Evolutionary conservation across 495 filamentous ascomycete genomes (phyloP).

Genomic region (Penicillium waksmanii): DNA sequence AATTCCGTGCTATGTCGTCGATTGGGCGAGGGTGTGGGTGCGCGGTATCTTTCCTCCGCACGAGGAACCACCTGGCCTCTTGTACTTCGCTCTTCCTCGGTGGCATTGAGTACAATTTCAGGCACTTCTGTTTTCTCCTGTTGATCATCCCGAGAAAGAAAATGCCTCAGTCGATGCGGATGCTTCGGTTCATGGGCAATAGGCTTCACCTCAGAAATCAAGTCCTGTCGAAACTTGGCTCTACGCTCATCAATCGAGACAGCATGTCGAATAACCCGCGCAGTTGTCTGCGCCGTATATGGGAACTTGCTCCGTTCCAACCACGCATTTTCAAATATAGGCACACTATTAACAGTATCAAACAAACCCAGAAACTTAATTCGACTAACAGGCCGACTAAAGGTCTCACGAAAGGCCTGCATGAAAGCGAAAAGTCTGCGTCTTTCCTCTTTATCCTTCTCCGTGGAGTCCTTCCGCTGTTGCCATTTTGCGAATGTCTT

Average conservation of each 20-base stretch:
- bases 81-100: no score
- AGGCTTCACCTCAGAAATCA: slow-evolving; percentile 60
- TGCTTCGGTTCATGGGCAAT: not conserved
- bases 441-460: slow-evolving; percentile 59
- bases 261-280: slow-evolving; percentile 69
- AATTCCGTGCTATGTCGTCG: slow-evolving; percentile 13
- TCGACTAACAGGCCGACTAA: slow-evolving; percentile 71
- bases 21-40: slow-evolving; percentile 11
- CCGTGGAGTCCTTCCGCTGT: slow-evolving; percentile 57
- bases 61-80: no score
- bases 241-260: slow-evolving; percentile 77
- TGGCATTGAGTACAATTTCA: slow-evolving; percentile 13
- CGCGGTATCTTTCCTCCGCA: slow-evolving; percentile 21
- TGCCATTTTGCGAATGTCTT: slow-evolving; percentile 87
- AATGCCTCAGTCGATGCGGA: slow-evolving; percentile 13
- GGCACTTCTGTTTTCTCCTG: slow-evolving; percentile 16
- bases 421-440: slow-evolving; percentile 72
- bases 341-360: slow-evolving; percentile 73
- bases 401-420: slow-evolving; percentile 83
- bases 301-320: slow-evolving; percentile 81
- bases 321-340: slow-evolving; percentile 79
- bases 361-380: slow-evolving; percentile 56
- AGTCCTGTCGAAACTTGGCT: slow-evolving; percentile 67
- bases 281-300: slow-evolving; percentile 75
- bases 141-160: slow-evolving; percentile 8